Evolutionary conservation across 441 rosid genomes (phyloP).

Genomic region (Adansonia gregorii): DNA sequence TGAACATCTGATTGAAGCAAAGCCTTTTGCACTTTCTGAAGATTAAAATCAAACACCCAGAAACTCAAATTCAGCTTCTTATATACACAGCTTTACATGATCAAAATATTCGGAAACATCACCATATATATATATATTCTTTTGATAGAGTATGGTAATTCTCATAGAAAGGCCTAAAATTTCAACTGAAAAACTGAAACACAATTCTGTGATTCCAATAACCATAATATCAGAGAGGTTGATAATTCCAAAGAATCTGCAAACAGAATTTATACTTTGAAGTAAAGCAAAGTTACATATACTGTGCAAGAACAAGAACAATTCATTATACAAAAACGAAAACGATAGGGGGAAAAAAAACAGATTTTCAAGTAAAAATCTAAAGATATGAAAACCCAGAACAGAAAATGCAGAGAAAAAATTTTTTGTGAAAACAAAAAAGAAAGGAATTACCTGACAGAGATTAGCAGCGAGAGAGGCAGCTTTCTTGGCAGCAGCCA

Average conservation of each 20-base stretch:
- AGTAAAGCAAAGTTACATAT: not conserved
- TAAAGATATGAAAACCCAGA: not conserved
- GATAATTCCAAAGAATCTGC: not conserved
- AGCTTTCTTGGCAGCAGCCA: constrained; percentile 86
- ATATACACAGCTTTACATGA: not conserved
- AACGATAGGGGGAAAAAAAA: not conserved
- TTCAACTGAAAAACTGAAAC: not conserved
- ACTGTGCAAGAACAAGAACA: not conserved
- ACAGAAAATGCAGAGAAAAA: constrained; percentile 13
- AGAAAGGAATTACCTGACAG: constrained; percentile 54
- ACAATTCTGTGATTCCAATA: not conserved
- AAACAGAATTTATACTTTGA: not conserved
- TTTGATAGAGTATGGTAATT: not conserved
- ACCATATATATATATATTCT: not conserved
- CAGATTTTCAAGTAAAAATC: not conserved
- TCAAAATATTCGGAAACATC: not conserved
- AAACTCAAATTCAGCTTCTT: constrained; percentile 23
- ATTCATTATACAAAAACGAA: not conserved
- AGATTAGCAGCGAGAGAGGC: constrained; percentile 87
- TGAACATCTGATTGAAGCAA: constrained; percentile 82
- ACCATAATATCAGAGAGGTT: not conserved
- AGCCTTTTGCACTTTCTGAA: constrained; percentile 80
- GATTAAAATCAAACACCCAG: constrained; percentile 21
- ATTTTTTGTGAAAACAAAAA: not conserved
- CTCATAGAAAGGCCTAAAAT: not conserved